A percentile compares a stretch with the other conserved stretches of the same genome.
These are phyloP conservation scores for Kalaharituber pfeilii DNA, from an alignment of 2,329 filamentous ascomycete genomes.

Conservation along the genomic window DNA sequence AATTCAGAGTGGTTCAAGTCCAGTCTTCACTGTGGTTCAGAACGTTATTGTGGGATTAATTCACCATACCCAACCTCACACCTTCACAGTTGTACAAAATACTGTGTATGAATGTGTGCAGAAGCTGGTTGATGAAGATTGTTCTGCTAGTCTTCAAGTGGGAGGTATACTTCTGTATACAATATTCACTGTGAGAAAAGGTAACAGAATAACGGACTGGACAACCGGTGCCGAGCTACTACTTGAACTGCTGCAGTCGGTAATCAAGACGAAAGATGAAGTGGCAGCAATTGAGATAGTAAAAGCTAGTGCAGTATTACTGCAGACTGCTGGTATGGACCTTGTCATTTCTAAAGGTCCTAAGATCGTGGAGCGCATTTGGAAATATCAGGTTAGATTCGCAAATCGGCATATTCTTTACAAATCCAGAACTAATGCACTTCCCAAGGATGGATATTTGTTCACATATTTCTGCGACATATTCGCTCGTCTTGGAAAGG, in stretches of 20 bases:
- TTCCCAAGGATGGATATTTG: conserved; percentile 9
- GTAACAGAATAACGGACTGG: conserved; percentile 59
- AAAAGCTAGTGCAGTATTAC: conserved; percentile 40
- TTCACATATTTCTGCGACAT: conserved; percentile 78
- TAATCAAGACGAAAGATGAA: conserved; percentile 22
- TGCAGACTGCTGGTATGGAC: conserved; percentile 65
- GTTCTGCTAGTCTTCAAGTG: conserved; percentile 29
- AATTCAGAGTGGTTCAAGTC: conserved; percentile 33
- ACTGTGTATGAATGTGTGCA: conserved; percentile 37
- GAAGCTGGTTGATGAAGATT: conserved; percentile 26
- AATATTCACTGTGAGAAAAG: conserved; percentile 63
- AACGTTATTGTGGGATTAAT: conserved; percentile 67
- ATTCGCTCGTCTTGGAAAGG: conserved; percentile 53
- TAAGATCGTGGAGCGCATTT: conserved; percentile 46
- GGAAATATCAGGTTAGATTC: conserved; percentile 39
- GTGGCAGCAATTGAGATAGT: conserved; percentile 36
- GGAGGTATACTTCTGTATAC: conserved; percentile 47
- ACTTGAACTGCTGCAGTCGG: background rate
- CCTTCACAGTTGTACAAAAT: conserved; percentile 51
- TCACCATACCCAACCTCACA: conserved; percentile 60
- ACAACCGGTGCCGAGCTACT: conserved; percentile 11
- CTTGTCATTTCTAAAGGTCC: conserved; percentile 53
- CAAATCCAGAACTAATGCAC: too few relatives aligned
- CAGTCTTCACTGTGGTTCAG: conserved; percentile 49
- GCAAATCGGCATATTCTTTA: conserved; percentile 14